Evolutionary conservation across 1,284 basidiomycete genomes (phyloP).

Genomic region (Marasmius fiardii): DNA sequence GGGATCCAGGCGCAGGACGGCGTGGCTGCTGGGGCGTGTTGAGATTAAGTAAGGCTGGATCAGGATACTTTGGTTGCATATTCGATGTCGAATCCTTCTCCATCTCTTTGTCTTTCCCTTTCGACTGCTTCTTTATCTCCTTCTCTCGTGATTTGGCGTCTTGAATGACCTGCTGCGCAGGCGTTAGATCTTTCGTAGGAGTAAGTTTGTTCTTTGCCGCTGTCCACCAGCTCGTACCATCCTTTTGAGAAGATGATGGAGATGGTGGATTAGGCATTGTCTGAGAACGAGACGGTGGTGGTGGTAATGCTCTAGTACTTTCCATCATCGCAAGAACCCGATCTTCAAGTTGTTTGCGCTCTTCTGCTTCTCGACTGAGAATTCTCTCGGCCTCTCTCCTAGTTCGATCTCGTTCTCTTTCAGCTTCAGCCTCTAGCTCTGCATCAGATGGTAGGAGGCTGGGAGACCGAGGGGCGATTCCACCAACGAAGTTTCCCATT

Average conservation of each 20-base stretch:
- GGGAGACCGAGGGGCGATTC: constrained; percentile 36
- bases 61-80: constrained; percentile 20
- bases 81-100: not conserved
- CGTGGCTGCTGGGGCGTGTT: constrained; percentile 30
- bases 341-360: constrained; percentile 65
- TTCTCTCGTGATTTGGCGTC: constrained; percentile 63
- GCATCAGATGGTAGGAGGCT: constrained; percentile 59
- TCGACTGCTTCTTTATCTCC: constrained; percentile 34
- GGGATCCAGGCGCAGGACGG: constrained; percentile 43
- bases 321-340: constrained; percentile 71
- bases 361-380: constrained; percentile 29
- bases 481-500: constrained; percentile 59
- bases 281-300: constrained; percentile 53
- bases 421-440: constrained; percentile 75
- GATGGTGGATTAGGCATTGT: constrained; percentile 56
- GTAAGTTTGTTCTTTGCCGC: constrained; percentile 70
- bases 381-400: constrained; percentile 74
- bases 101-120: constrained; percentile 34
- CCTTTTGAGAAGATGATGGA: constrained; percentile 60
- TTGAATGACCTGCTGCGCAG: constrained; percentile 73
- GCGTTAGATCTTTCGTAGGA: constrained; percentile 75
- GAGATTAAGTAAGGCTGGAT: constrained; percentile 57
- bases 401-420: constrained; percentile 67
- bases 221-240: constrained; percentile 60
- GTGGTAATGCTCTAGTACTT: constrained; percentile 39